A percentile compares a stretch with the other conserved stretches of the same genome.
Conservation (phyloP, 2,329 filamentous ascomycete species). For the Nemania bipapillata region DNA sequence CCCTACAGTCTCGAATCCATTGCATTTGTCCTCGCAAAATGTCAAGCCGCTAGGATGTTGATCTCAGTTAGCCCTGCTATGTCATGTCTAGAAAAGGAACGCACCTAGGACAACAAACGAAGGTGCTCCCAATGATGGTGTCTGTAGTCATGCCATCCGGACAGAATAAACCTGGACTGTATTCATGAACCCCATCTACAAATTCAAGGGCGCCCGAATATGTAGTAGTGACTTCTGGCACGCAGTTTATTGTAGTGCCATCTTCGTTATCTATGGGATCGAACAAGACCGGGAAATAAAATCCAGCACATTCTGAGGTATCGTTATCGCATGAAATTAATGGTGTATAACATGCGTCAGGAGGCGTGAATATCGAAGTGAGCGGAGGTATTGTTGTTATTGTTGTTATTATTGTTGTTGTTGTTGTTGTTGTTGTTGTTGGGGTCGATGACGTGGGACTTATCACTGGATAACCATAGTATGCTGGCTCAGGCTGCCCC, state of each 20-base stretch:
- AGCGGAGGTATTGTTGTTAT: constrained; percentile 9
- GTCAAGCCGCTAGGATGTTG: constrained; percentile 21
- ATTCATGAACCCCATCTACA: constrained; percentile 12
- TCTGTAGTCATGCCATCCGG: constrained; percentile 28
- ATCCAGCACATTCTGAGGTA: not conserved
- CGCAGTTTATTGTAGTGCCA: constrained; percentile 8
- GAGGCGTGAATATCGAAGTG: constrained; percentile 28
- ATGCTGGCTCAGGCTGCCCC: not conserved
- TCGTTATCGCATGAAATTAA: not conserved
- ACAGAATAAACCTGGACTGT: constrained; percentile 24
- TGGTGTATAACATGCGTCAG: constrained; percentile 18
- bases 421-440: too few relatives aligned
- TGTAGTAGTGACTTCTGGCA: constrained; percentile 8
- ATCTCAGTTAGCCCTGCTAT: constrained; percentile 3
- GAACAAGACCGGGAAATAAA: constrained; percentile 12
- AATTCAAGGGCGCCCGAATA: too few relatives aligned
- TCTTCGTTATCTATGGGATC: too few relatives aligned
- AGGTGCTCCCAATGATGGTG: not conserved
- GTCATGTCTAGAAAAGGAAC: not conserved
- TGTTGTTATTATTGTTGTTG: too few relatives aligned
- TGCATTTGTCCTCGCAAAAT: not conserved
- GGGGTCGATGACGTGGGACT: too few relatives aligned
- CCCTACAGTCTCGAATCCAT: constrained; percentile 10
- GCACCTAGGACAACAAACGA: constrained; percentile 29
- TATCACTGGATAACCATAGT: too few relatives aligned